Evolutionary conservation across 2,329 filamentous ascomycete genomes (phyloP).

Genomic region (Seiridium cupressi): DNA sequence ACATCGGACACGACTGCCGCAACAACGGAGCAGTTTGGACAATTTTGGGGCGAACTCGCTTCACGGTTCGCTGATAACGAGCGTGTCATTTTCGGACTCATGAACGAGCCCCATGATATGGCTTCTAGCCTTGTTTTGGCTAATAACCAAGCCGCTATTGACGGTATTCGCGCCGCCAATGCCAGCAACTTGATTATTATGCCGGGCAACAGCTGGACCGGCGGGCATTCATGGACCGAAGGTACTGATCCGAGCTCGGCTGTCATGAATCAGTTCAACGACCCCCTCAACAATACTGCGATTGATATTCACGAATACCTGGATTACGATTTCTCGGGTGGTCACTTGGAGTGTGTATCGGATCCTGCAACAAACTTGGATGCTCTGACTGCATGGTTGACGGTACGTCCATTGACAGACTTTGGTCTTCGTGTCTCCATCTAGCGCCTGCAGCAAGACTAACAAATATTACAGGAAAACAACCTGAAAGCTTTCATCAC

Average conservation of each 20-base stretch:
- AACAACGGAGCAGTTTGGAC: constrained; percentile 43
- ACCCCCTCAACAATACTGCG: constrained; percentile 45
- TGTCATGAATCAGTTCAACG: constrained; percentile 39
- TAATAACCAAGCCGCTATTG: constrained; percentile 46
- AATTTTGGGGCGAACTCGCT: constrained; percentile 49
- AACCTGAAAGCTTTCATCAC: constrained; percentile 47
- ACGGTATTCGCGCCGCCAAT: constrained; percentile 39
- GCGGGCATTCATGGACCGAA: constrained; percentile 45
- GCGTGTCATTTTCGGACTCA: constrained; percentile 48
- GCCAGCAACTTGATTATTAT: constrained; percentile 47
- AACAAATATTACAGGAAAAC: constrained; percentile 23
- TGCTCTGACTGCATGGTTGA: constrained; percentile 43
- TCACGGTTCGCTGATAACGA: constrained; percentile 41
- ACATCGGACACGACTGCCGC: constrained; percentile 40
- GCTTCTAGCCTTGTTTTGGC: constrained; percentile 39
- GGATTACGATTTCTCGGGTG: constrained; percentile 46
- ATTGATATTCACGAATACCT: constrained; percentile 52
- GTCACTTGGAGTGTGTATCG: constrained; percentile 38
- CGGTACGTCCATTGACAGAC: constrained; percentile 16
- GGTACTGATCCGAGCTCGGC: constrained; percentile 35
- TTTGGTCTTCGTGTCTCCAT: background rate
- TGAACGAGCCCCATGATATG: constrained; percentile 53
- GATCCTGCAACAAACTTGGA: constrained; percentile 36
- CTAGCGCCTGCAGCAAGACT: background rate
- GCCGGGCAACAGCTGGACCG: constrained; percentile 48